A percentile compares a stretch with the other conserved stretches of the same genome.
These are phyloP conservation scores for Fusarium sp. DNA, from an alignment of 2,329 filamentous ascomycete genomes.

Conservation along the genomic window DNA sequence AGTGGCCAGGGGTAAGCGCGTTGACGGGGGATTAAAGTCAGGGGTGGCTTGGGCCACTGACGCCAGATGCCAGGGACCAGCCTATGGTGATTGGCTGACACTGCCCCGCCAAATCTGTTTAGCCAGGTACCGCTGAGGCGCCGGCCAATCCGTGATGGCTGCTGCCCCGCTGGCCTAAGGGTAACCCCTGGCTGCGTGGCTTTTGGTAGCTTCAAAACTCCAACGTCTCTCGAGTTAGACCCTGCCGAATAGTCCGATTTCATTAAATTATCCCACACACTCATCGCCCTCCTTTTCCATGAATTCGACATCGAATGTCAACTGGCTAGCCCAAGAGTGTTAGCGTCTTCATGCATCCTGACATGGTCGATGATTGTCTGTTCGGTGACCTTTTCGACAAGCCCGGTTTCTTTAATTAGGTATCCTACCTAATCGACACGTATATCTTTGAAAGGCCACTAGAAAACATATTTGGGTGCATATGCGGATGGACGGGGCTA, in stretches of 20 bases:
- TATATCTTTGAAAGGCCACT: too few relatives aligned
- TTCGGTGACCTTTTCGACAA: constrained; percentile 6
- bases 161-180: not conserved
- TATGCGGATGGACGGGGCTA: constrained; percentile 13
- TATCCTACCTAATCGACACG: too few relatives aligned
- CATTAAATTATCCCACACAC: constrained; percentile 40
- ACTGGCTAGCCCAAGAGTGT: not conserved
- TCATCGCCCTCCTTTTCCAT: constrained; percentile 28
- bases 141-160: constrained; percentile 36
- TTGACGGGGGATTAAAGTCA: constrained; percentile 9
- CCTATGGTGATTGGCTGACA: constrained; percentile 38
- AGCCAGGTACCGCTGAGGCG: constrained; percentile 48
- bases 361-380: constrained; percentile 11
- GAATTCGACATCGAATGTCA: constrained; percentile 7
- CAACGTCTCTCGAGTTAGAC: constrained; percentile 24
- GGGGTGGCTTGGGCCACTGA: constrained; percentile 34
- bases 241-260: constrained; percentile 20
- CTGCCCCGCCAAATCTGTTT: constrained; percentile 34
- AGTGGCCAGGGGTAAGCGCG: constrained; percentile 28
- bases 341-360: not conserved
- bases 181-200: constrained; percentile 14
- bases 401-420: too few relatives aligned
- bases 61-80: constrained; percentile 47
- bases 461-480: not conserved
- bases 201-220: constrained; percentile 27